A percentile compares a stretch with the other conserved stretches of the same genome.
These are phyloP conservation scores for Tripterygium wilfordii DNA, from an alignment of 177 flowering plant genomes.

Conservation along the genomic window DNA sequence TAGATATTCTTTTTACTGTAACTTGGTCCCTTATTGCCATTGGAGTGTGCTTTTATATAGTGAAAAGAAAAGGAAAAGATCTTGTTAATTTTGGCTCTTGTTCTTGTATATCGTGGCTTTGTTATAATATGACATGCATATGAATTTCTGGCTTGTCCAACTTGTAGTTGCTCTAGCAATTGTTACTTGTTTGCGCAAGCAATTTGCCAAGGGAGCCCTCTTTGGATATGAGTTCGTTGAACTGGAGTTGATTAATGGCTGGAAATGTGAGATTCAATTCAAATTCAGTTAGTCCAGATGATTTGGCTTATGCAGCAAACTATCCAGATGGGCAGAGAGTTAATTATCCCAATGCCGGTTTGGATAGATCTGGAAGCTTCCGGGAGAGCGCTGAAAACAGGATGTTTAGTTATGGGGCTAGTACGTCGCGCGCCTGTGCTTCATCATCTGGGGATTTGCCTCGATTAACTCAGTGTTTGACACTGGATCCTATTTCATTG, in stretches of 20 bases:
- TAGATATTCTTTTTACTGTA: too few relatives aligned
- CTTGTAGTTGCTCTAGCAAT: too few relatives aligned
- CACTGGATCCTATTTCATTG: slow-evolving; percentile 44
- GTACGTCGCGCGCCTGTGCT: slow-evolving; percentile 21
- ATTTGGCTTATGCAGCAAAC: slow-evolving; percentile 33
- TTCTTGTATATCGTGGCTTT: too few relatives aligned
- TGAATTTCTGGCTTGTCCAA: too few relatives aligned
- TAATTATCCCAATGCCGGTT: slow-evolving; percentile 26
- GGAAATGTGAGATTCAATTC: slow-evolving; percentile 54
- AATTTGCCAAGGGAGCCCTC: too few relatives aligned
- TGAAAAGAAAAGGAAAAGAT: too few relatives aligned
- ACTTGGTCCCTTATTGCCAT: too few relatives aligned
- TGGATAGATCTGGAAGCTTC: slow-evolving; percentile 70
- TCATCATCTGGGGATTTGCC: slow-evolving; percentile 29
- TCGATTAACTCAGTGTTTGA: slow-evolving; percentile 38
- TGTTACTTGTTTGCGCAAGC: too few relatives aligned
- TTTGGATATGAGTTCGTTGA: slow-evolving; percentile 11
- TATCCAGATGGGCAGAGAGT: slow-evolving; percentile 57
- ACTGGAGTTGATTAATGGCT: slow-evolving; percentile 39
- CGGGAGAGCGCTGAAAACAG: slow-evolving; percentile 48
- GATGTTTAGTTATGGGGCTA: slow-evolving; percentile 31
- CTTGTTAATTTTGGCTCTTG: too few relatives aligned
- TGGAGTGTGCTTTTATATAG: too few relatives aligned
- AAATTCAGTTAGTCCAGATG: slow-evolving; percentile 51
- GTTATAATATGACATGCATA: too few relatives aligned